These are phyloP conservation scores for Entophlyctis luteolus DNA, from an alignment of 192 early-diverging fungal species.

Conservation along the genomic window DNA sequence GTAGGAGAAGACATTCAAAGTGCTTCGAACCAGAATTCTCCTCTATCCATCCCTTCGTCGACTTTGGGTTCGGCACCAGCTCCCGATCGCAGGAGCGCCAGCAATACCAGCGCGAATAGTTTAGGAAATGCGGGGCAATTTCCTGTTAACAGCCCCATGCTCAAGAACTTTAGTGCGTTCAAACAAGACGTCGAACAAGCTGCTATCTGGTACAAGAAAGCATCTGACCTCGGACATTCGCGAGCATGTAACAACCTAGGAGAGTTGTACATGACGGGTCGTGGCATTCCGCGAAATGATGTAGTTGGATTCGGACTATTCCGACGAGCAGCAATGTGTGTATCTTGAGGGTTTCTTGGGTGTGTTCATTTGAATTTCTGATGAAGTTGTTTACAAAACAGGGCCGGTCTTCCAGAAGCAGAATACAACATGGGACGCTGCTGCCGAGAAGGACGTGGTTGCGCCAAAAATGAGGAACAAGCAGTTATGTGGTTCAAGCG, in stretches of 20 bases:
- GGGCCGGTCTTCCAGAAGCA: constrained; percentile 26
- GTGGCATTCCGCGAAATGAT: constrained; percentile 24
- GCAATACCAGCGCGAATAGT: background rate
- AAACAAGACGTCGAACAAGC: constrained; percentile 30
- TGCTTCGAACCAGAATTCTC: background rate
- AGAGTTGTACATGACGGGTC: constrained; percentile 29
- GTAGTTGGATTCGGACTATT: constrained; percentile 22
- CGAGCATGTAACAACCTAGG: constrained; percentile 27
- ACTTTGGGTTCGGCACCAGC: background rate
- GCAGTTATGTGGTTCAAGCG: constrained; percentile 26
- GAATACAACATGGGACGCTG: constrained; percentile 33
- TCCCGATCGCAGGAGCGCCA: background rate
- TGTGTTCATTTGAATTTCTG: background rate
- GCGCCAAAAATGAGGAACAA: constrained; percentile 23
- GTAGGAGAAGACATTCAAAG: background rate
- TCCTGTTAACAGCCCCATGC: constrained; percentile 8
- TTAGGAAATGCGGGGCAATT: no score
- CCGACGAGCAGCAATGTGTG: constrained; percentile 23
- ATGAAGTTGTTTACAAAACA: no score
- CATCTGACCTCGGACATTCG: constrained; percentile 16
- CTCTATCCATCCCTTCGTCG: background rate
- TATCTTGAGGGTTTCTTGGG: background rate
- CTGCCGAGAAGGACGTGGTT: constrained; percentile 27
- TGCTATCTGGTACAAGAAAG: constrained; percentile 27
- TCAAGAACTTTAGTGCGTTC: constrained; percentile 26